A percentile compares a stretch with the other conserved stretches of the same genome.
phyloP scores from a whole-genome alignment of 2,329 filamentous ascomycete species.

The Fusarium subglutinans region DNA sequence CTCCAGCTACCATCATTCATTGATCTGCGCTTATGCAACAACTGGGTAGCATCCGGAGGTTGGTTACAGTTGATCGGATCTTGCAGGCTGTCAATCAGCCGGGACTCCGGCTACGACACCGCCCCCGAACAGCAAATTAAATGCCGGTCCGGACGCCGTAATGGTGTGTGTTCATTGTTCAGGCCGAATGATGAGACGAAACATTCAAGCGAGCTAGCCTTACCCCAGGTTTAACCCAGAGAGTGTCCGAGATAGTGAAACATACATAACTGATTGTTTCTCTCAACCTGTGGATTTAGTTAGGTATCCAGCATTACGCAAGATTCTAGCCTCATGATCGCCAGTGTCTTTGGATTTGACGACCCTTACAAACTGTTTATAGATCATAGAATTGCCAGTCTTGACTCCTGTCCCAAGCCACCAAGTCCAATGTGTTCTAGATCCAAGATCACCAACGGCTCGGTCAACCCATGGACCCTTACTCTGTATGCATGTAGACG shows the following conservation, averaged over 20 bases:
- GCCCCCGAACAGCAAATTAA: not conserved
- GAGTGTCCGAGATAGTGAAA: not conserved
- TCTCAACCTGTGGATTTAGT: not conserved
- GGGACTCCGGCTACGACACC: not conserved
- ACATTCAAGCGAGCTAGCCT: constrained; percentile 3
- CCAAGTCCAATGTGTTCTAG: not conserved
- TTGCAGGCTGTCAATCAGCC: not conserved
- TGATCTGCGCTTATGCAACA: constrained; percentile 14
- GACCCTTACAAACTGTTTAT: not conserved
- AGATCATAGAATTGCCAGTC: not conserved
- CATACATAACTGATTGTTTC: not conserved
- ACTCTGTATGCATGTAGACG: constrained; percentile 27
- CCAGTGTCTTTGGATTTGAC: not conserved
- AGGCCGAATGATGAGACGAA: not conserved
- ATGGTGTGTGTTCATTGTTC: not conserved
- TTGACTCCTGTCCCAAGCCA: not conserved
- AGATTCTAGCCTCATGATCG: not conserved
- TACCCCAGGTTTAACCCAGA: not conserved
- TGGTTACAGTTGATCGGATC: not conserved
- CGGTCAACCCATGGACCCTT: not conserved
- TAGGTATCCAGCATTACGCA: no score
- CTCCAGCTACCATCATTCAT: not conserved
- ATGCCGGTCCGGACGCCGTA: constrained; percentile 7
- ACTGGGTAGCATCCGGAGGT: not conserved
- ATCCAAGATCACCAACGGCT: not conserved